Evolutionary conservation across 768 basidiomycete species (phyloP), one percentile per base, ranked within the genome.

Genomic region (Boletus barrowsii): DNA sequence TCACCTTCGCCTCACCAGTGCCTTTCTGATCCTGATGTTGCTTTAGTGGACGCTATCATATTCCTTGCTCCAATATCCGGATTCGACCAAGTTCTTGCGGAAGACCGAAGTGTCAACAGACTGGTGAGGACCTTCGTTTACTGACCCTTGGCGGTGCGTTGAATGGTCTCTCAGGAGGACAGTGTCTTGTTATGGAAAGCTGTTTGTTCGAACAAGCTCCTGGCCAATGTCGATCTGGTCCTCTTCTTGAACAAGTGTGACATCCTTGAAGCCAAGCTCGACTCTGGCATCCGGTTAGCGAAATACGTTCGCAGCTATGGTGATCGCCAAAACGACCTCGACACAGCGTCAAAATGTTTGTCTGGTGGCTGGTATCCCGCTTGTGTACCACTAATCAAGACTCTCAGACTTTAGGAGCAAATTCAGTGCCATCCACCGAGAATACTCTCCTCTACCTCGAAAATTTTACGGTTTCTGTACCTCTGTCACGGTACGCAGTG

Each of bases 181-280:
- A 87, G 87, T 6, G 82, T 89, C 49, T 75, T 84, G 42, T 74
- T 92, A 10, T 92, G 89, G 89, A 84, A 82, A 50, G 77, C 79
- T 15, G 80, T 92, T 18, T 86, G 85, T 58, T 79, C 81, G 29
- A 90, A 90, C 72, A 82, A 78, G 61, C 79, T 91, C 24, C 76
- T 92, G 5, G 82, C 81, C 42, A 75, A 79, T 42, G 87, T 90
- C 30, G 86, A 88, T 59, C 74, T 90, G 33, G 85, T 91, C 55
- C 75, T 91, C 43, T 92, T 91, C 74, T 74, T 92, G 49, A 92
- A 91, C 73, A 92, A 92, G 67, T 85, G 85, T 55, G 88, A 90
- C 62, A 86, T 90, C 55, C 71, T 91, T 50, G 80, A 80, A 55
- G 61, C 75, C 42, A 90, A 90, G 62, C 79, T 90, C 11, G 70